Conservation (phyloP, 768 basidiomycete species). For the Lactarius tabidus region DNA sequence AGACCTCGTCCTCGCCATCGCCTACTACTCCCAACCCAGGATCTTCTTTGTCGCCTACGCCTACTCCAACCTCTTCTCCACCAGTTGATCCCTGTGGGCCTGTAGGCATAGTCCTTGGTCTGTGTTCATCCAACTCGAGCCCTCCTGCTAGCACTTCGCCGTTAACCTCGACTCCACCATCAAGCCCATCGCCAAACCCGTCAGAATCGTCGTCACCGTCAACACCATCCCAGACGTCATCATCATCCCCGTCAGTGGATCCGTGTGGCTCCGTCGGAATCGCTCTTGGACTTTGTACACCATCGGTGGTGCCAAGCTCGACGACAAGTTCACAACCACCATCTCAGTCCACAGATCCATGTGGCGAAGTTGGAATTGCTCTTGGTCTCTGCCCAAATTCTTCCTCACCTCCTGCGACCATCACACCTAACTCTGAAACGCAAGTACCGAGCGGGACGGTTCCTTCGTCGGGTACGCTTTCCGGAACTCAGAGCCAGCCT, state of each 20-base stretch:
- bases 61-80: constrained; percentile 8
- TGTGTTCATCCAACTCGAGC: constrained; percentile 13
- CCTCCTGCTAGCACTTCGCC: neutral
- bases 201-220: constrained; percentile 24
- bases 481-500: neutral
- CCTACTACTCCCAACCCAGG: neutral
- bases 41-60: neutral
- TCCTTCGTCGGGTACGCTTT: neutral
- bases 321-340: neutral
- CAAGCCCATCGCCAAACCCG: neutral
- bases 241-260: neutral
- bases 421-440: neutral
- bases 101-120: constrained; percentile 26
- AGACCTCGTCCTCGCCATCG: neutral
- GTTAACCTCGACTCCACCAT: neutral
- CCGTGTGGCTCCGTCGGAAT: neutral
- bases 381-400: constrained; percentile 23
- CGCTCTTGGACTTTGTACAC: neutral
- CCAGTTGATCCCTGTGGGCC: constrained; percentile 21
- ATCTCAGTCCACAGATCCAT: neutral
- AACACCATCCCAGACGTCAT: neutral
- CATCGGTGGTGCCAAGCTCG: neutral
- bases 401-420: constrained; percentile 31
- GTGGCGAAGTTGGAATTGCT: neutral
- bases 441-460: neutral